Percentiles rank a stretch among this genome's conserved stretches.
These are phyloP conservation scores for Coemansia interrupta DNA, from an alignment of 192 early-diverging fungal species.

Conservation along the genomic window DNA sequence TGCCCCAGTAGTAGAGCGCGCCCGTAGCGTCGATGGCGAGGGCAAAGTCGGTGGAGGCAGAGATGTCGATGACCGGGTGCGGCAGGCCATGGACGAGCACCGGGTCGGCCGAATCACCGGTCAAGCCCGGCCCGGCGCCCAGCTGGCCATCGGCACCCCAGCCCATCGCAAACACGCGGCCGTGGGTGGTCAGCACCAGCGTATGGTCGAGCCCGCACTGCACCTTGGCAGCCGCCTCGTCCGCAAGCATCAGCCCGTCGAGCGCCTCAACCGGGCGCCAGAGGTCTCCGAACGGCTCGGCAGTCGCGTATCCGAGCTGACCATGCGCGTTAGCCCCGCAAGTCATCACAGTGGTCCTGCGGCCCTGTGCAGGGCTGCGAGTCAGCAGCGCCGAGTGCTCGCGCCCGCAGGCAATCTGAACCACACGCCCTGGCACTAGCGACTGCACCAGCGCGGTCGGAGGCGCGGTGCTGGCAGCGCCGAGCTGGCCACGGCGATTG, in stretches of 20 bases:
- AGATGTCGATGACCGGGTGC: conserved; percentile 48
- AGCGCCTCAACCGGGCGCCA: conserved; percentile 14
- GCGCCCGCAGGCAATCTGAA: conserved; percentile 59
- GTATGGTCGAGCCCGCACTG: conserved; percentile 71
- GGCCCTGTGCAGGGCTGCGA: not conserved
- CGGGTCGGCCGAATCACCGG: conserved; percentile 45
- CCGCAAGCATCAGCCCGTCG: conserved; percentile 13
- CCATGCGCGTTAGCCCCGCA: conserved; percentile 70
- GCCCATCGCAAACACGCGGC: conserved; percentile 64
- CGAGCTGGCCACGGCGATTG: conserved; percentile 56
- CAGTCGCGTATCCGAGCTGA: conserved; percentile 52
- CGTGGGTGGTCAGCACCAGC: conserved; percentile 55
- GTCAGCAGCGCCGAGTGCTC: conserved; percentile 64
- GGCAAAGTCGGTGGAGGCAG: conserved; percentile 67
- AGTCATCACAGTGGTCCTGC: conserved; percentile 30
- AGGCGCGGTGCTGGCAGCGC: conserved; percentile 1
- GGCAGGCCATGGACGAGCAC: conserved; percentile 49
- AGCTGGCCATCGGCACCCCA: conserved; percentile 78
- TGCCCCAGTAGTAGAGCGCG: conserved; percentile 69
- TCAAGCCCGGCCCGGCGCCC: conserved; percentile 54
- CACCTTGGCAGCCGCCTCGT: conserved; percentile 51
- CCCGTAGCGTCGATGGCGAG: conserved; percentile 54
- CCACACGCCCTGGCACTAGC: conserved; percentile 26
- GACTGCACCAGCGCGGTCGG: conserved; percentile 9
- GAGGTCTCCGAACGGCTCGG: conserved; percentile 30